phyloP scores from a whole-genome alignment of 1,284 basidiomycete species.

The Moesziomyces sp. region DNA sequence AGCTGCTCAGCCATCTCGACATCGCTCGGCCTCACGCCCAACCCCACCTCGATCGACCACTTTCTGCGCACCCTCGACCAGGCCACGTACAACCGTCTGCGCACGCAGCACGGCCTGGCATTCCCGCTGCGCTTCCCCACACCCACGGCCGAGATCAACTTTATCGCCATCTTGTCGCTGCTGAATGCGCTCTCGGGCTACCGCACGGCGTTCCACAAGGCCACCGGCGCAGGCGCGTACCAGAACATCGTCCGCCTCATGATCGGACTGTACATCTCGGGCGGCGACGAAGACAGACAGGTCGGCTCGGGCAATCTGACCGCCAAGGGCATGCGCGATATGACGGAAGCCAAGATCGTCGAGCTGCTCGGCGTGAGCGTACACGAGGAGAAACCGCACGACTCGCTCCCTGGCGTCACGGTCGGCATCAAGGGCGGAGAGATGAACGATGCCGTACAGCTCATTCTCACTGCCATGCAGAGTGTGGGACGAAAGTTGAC shows the following conservation, averaged over 20 bases:
- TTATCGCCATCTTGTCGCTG: conserved; percentile 56
- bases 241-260: conserved; percentile 58
- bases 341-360: conserved; percentile 43
- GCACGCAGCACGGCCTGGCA: conserved; percentile 51
- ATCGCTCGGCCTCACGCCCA: conserved; percentile 15
- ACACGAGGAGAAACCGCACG: conserved; percentile 76
- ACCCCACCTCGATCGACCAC: conserved; percentile 31
- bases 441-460: conserved; percentile 77
- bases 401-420: conserved; percentile 76
- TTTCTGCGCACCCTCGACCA: conserved; percentile 39
- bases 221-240: conserved; percentile 53
- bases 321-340: conserved; percentile 31
- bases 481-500: conserved; percentile 79
- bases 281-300: conserved; percentile 16
- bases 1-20: conserved; percentile 12
- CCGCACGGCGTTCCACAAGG: conserved; percentile 51
- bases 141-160: conserved; percentile 53
- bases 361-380: conserved; percentile 52
- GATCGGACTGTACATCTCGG: conserved; percentile 54
- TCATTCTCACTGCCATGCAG: conserved; percentile 75
- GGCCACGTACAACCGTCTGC: conserved; percentile 21
- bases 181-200: conserved; percentile 62
- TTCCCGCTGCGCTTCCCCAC: conserved; percentile 59
- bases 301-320: conserved; percentile 24
- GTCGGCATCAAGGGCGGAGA: conserved; percentile 79